These are phyloP conservation scores for Fusarium humuli DNA, from an alignment of 2,329 filamentous ascomycete species.

Conservation along the genomic window DNA sequence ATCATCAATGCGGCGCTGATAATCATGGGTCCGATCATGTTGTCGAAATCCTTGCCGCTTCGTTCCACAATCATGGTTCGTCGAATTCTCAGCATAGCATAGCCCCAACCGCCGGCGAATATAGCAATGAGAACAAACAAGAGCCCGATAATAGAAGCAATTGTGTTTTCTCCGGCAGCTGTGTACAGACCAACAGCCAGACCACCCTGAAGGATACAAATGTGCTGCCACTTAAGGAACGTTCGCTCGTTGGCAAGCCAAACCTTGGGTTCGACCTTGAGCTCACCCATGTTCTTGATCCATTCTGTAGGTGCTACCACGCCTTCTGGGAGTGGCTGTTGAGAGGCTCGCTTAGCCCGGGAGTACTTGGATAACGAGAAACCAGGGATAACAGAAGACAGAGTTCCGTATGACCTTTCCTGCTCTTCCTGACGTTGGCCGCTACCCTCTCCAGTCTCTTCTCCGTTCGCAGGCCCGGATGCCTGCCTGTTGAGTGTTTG, in stretches of 20 bases:
- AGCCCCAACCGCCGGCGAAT: constrained; percentile 90
- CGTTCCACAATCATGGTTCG: constrained; percentile 83
- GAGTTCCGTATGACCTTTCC: constrained; percentile 62
- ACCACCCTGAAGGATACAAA: constrained; percentile 86
- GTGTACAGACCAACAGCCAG: constrained; percentile 89
- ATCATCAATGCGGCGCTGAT: constrained; percentile 82
- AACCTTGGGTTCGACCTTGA: constrained; percentile 96
- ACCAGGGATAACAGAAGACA: constrained; percentile 81
- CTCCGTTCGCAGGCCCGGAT: constrained; percentile 44
- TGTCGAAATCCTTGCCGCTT: constrained; percentile 94
- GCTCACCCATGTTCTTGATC: constrained; percentile 93
- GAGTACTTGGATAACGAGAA: constrained; percentile 87
- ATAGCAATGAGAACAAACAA: constrained; percentile 84
- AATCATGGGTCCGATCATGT: constrained; percentile 83
- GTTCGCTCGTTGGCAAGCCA: constrained; percentile 99
- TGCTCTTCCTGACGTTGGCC: constrained; percentile 52
- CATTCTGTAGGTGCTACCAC: constrained; percentile 86
- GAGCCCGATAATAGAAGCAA: constrained; percentile 83
- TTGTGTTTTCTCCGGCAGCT: constrained; percentile 81
- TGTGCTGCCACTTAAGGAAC: constrained; percentile 98
- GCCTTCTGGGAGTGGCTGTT: constrained; percentile 77
- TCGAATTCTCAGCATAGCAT: constrained; percentile 80
- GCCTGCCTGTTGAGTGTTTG: constrained; percentile 45
- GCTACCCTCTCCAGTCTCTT: constrained; percentile 52
- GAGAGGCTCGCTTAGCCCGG: constrained; percentile 62